These are phyloP conservation scores for Cladosporium sp. DNA, from an alignment of 2,329 filamentous ascomycete species.

Conservation along the genomic window DNA sequence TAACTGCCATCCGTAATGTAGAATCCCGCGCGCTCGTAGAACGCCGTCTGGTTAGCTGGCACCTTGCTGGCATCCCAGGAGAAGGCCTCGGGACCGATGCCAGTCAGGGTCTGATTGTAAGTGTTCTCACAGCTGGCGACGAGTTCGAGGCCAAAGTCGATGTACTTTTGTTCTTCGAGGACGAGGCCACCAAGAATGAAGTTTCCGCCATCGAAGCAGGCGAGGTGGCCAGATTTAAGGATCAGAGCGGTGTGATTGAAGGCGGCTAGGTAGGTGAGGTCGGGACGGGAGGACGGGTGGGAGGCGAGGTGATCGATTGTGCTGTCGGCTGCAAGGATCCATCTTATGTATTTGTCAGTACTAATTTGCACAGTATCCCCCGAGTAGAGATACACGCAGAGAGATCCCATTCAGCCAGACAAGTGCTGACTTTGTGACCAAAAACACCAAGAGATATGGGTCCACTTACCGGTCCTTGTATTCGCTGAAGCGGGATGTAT, in stretches of 20 bases:
- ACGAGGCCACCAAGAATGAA: slow-evolving; percentile 77
- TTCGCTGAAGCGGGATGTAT: slow-evolving; percentile 55
- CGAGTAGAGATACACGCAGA: no score
- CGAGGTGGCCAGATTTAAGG: slow-evolving; percentile 50
- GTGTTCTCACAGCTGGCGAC: slow-evolving; percentile 70
- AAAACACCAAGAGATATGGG: background rate
- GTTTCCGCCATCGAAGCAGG: slow-evolving; percentile 80
- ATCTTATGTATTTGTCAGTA: slow-evolving; percentile 34
- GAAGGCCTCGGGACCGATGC: slow-evolving; percentile 68
- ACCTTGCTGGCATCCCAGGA: slow-evolving; percentile 33
- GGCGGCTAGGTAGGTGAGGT: slow-evolving; percentile 66
- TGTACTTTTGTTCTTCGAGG: slow-evolving; percentile 61
- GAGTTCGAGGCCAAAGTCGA: slow-evolving; percentile 69
- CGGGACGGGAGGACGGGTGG: slow-evolving; percentile 61
- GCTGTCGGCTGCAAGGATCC: slow-evolving; percentile 71
- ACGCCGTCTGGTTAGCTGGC: slow-evolving; percentile 40
- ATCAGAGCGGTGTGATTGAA: slow-evolving; percentile 46
- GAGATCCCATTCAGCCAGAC: no score
- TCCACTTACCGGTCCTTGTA: slow-evolving; percentile 56
- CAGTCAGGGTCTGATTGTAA: slow-evolving; percentile 63
- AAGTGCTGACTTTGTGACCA: background rate
- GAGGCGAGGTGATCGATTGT: slow-evolving; percentile 68
- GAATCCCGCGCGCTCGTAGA: slow-evolving; percentile 67
- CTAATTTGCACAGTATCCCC: background rate
- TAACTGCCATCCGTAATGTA: slow-evolving; percentile 62